Percentiles rank a stretch among this genome's conserved stretches.
These are phyloP conservation scores for Penicillium paneum DNA, from an alignment of 2,329 filamentous ascomycete genomes.

Conservation along the genomic window DNA sequence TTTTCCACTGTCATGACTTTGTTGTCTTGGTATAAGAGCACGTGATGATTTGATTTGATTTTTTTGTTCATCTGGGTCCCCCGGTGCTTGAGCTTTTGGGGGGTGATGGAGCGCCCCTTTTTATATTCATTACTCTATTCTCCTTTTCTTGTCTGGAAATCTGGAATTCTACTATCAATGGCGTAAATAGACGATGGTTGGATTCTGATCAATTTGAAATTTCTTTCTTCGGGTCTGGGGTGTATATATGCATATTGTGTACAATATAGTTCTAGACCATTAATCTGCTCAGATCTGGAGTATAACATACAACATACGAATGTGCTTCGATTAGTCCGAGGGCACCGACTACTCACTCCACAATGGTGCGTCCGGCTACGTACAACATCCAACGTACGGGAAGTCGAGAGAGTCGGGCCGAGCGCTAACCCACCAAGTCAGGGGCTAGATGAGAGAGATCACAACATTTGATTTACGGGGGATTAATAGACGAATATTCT, in stretches of 20 bases:
- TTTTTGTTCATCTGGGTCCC: slow-evolving; percentile 10
- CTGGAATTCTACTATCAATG: slow-evolving; percentile 1
- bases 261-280: background rate
- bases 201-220: slow-evolving; percentile 1
- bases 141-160: background rate
- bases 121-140: slow-evolving; percentile 2
- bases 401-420: background rate
- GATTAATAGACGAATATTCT: background rate
- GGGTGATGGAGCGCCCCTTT: background rate
- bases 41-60: slow-evolving; percentile 21
- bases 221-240: slow-evolving; percentile 4
- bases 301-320: no score
- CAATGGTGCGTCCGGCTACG: background rate
- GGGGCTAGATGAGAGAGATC: background rate
- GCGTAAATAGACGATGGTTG: slow-evolving; percentile 10
- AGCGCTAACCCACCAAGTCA: background rate
- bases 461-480: background rate
- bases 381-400: no score
- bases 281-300: background rate
- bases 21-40: slow-evolving; percentile 12
- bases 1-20: slow-evolving; percentile 17
- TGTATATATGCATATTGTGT: slow-evolving; percentile 7
- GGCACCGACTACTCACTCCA: background rate
- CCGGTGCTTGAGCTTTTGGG: background rate
- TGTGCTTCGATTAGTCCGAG: background rate